A percentile compares a stretch with the other conserved stretches of the same genome.
phyloP scores from a whole-genome alignment of 352 stramenopile genomes.

The Phytophthora sojae region DNA sequence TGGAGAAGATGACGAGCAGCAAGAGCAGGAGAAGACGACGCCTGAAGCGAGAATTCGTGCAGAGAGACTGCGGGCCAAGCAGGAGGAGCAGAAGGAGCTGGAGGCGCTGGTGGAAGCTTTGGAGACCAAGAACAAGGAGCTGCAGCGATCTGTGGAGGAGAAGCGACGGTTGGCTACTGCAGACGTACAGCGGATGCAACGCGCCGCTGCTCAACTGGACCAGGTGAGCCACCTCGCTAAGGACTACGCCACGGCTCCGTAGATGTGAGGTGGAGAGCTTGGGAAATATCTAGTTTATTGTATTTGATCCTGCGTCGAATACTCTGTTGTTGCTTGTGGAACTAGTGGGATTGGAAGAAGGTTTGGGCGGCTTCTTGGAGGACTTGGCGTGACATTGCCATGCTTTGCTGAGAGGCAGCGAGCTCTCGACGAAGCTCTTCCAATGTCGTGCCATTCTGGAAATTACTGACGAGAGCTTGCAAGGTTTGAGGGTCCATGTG shows the following conservation, averaged over 20 bases:
- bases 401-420: slow-evolving; percentile 71
- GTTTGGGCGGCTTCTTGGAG: slow-evolving; percentile 74
- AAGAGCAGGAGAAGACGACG: slow-evolving; percentile 17
- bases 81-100: slow-evolving; percentile 58
- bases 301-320: slow-evolving; percentile 20
- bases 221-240: slow-evolving; percentile 46
- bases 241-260: slow-evolving; percentile 47
- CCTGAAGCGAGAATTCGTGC: slow-evolving; percentile 51
- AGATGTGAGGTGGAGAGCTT: slow-evolving; percentile 11
- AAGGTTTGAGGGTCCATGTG: slow-evolving; percentile 69
- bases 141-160: slow-evolving; percentile 49
- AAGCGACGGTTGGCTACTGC: slow-evolving; percentile 53
- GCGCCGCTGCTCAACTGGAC: slow-evolving; percentile 42
- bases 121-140: slow-evolving; percentile 51
- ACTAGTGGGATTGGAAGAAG: slow-evolving; percentile 62
- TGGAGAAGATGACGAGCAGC: not conserved
- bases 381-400: slow-evolving; percentile 65
- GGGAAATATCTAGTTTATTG: slow-evolving; percentile 31
- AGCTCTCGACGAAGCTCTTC: slow-evolving; percentile 75
- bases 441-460: slow-evolving; percentile 72
- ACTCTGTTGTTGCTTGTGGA: slow-evolving; percentile 8
- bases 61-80: slow-evolving; percentile 59
- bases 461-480: slow-evolving; percentile 75
- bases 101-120: slow-evolving; percentile 48
- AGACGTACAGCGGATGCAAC: slow-evolving; percentile 55